A percentile compares a stretch with the other conserved stretches of the same genome.
Conservation (phyloP, 441 rosid species). For the Lepidium campestre region DNA sequence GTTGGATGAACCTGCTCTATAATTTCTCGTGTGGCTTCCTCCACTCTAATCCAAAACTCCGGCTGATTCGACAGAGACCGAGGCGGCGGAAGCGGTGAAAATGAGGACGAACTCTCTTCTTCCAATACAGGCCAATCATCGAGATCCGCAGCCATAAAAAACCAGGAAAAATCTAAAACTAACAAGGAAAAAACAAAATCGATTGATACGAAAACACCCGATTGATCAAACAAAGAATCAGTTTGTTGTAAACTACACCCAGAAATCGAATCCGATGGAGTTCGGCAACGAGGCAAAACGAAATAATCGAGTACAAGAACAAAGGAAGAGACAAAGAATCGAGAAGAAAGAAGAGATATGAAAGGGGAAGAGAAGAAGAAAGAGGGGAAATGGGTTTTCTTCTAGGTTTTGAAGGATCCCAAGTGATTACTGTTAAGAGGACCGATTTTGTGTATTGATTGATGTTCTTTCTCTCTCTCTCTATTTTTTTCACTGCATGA, state of each 20-base stretch:
- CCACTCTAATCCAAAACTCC: slow-evolving; percentile 54
- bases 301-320: neutral
- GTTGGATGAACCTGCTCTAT: slow-evolving; percentile 72
- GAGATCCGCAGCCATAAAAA: slow-evolving; percentile 64
- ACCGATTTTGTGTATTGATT: slow-evolving; percentile 5
- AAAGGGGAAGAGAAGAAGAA: neutral
- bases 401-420: slow-evolving; percentile 24
- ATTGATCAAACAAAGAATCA: slow-evolving; percentile 4
- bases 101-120: slow-evolving; percentile 35
- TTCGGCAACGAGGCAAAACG: neutral
- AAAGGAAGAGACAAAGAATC: neutral
- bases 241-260: slow-evolving; percentile 18
- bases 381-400: slow-evolving; percentile 1
- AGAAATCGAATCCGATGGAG: slow-evolving; percentile 12
- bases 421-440: slow-evolving; percentile 26
- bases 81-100: slow-evolving; percentile 26
- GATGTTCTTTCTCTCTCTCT: neutral
- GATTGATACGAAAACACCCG: slow-evolving; percentile 4
- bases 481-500: neutral
- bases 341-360: neutral
- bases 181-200: neutral
- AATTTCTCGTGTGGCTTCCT: slow-evolving; percentile 59
- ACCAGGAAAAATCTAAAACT: slow-evolving; percentile 2
- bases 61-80: slow-evolving; percentile 30
- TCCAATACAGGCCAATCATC: slow-evolving; percentile 47